Percentiles rank a stretch among this genome's conserved stretches.
phyloP scores from a whole-genome alignment of 2,329 filamentous ascomycete genomes.

The Botrytis galanthina region DNA sequence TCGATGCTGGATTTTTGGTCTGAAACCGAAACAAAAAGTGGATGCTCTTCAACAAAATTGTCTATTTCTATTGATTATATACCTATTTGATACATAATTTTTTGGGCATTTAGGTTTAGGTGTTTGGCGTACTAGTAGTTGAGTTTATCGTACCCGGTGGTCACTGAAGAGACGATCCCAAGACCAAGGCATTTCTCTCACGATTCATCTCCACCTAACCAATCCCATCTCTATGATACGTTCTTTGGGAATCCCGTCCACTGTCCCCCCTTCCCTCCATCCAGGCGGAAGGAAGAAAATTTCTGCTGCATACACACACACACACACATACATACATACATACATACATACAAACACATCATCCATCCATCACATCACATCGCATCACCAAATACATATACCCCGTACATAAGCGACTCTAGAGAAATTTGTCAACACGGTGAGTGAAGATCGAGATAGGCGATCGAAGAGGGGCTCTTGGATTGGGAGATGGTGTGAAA shows the following conservation, averaged over 20 bases:
- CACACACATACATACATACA: background rate
- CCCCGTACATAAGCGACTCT: background rate
- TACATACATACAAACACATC: background rate
- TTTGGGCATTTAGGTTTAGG: background rate
- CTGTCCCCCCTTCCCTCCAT: background rate
- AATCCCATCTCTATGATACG: background rate
- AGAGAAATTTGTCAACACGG: background rate
- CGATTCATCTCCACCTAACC: background rate
- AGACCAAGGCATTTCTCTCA: background rate
- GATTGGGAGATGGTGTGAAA: background rate
- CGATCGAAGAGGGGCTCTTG: background rate
- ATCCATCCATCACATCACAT: background rate
- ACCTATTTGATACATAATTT: no score
- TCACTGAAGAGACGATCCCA: background rate
- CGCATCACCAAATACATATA: background rate
- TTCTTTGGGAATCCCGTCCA: background rate
- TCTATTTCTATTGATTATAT: no score
- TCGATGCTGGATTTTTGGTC: background rate
- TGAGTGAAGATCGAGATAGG: background rate
- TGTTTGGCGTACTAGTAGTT: background rate
- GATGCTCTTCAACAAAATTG: no score
- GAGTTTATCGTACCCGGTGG: background rate
- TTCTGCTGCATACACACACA: slow-evolving; percentile 12
- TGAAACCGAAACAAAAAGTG: background rate
- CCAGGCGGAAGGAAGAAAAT: slow-evolving; percentile 2